A percentile compares a stretch with the other conserved stretches of the same genome.
Conservation (phyloP, 371 early-diverging fungal species). For the Haplosporangium sp. region DNA sequence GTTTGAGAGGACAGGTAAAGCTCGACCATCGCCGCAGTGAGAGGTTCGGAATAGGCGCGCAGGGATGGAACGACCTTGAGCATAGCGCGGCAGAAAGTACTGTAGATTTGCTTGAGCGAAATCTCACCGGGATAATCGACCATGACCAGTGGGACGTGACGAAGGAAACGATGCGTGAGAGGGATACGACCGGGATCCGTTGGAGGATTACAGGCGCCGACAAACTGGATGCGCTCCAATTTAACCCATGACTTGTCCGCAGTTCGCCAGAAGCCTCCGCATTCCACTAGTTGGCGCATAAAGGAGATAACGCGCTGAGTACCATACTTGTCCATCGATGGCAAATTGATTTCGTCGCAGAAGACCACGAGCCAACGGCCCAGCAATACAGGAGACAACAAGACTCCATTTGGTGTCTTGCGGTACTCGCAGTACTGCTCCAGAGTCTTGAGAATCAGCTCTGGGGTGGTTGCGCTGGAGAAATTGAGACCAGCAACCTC, state of each 20-base stretch:
- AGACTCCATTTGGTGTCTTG: conserved; percentile 93
- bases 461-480: conserved; percentile 97
- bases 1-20: conserved; percentile 91
- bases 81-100: conserved; percentile 92
- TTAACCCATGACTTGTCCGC: conserved; percentile 93
- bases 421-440: conserved; percentile 98
- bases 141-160: conserved; percentile 96
- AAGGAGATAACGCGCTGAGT: conserved; percentile 98
- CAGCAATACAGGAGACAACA: conserved; percentile 85
- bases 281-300: conserved; percentile 94
- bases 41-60: conserved; percentile 90
- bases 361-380: conserved; percentile 98
- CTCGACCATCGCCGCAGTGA: conserved; percentile 98
- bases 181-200: conserved; percentile 99
- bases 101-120: conserved; percentile 96
- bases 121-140: conserved; percentile 97
- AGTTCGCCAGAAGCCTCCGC: conserved; percentile 96
- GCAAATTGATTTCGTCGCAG: conserved; percentile 99
- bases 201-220: conserved; percentile 99
- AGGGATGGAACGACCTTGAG: conserved; percentile 94
- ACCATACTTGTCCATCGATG: conserved; percentile 95
- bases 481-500: conserved; percentile 99
- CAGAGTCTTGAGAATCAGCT: conserved; percentile 94
- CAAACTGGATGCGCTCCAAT: conserved; percentile 97
- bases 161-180: conserved; percentile 94